A percentile compares a stretch with the other conserved stretches of the same genome.
Evolutionary conservation across 352 stramenopile species (phyloP).

Genomic region (Phytophthora rubi): DNA sequence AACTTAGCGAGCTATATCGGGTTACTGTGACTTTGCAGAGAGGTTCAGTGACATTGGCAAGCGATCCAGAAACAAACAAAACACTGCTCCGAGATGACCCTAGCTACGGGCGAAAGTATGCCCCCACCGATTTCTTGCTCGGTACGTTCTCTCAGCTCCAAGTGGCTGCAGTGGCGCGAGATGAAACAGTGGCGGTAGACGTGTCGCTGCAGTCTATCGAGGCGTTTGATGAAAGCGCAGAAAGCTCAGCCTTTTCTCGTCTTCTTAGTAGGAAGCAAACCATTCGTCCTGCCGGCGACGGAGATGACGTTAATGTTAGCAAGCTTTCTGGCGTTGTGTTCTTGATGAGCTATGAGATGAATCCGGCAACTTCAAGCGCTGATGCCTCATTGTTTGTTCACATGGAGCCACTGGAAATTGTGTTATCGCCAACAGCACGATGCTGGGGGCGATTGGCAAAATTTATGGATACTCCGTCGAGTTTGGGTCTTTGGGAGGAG

Average conservation of each 20-base stretch:
- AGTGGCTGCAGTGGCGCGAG: slow-evolving; percentile 67
- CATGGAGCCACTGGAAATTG: slow-evolving; percentile 88
- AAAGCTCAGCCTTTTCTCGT: slow-evolving; percentile 83
- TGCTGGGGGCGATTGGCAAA: slow-evolving; percentile 81
- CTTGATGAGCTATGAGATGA: slow-evolving; percentile 86
- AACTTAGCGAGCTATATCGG: slow-evolving; percentile 65
- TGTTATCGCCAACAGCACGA: slow-evolving; percentile 83
- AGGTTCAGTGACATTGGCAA: slow-evolving; percentile 78
- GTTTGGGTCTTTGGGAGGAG: slow-evolving; percentile 84
- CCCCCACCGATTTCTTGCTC: slow-evolving; percentile 78
- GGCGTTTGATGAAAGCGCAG: slow-evolving; percentile 86
- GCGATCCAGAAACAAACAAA: slow-evolving; percentile 75
- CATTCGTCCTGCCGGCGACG: slow-evolving; percentile 46
- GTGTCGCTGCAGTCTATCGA: slow-evolving; percentile 89
- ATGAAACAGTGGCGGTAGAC: slow-evolving; percentile 80
- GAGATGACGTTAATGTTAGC: slow-evolving; percentile 58
- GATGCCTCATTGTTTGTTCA: slow-evolving; percentile 83
- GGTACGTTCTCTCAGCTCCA: slow-evolving; percentile 83
- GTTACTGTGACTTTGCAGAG: slow-evolving; percentile 78
- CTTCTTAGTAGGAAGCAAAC: slow-evolving; percentile 78
- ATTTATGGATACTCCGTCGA: slow-evolving; percentile 82
- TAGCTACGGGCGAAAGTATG: slow-evolving; percentile 70
- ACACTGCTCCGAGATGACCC: slow-evolving; percentile 67
- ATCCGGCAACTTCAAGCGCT: slow-evolving; percentile 61
- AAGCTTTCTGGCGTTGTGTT: slow-evolving; percentile 83